Evolutionary conservation across 495 filamentous ascomycete genomes (phyloP).

Genomic region (Penicillium arizonense): DNA sequence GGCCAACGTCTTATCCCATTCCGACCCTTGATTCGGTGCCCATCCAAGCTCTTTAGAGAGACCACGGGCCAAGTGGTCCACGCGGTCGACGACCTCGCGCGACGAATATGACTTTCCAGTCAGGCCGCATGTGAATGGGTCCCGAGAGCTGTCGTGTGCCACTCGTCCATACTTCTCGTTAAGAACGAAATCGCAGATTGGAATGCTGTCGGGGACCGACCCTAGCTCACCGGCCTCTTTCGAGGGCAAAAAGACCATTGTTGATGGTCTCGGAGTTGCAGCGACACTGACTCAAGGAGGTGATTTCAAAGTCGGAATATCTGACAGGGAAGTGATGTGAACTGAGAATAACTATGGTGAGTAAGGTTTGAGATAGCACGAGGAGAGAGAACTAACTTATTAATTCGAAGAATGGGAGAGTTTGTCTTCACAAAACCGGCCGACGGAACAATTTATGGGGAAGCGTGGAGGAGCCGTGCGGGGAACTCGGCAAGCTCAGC

Average conservation of each 20-base stretch:
- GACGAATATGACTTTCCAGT: conserved; percentile 69
- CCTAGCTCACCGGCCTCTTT: conserved; percentile 67
- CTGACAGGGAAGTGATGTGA: not conserved
- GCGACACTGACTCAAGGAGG: not conserved
- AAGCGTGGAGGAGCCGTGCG: conserved; percentile 5
- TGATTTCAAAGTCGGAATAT: not conserved
- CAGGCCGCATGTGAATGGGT: conserved; percentile 82
- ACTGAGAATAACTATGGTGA: not conserved
- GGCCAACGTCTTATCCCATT: conserved; percentile 83
- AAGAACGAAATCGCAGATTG: conserved; percentile 78
- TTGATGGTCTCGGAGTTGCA: conserved; percentile 14
- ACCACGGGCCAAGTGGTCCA: conserved; percentile 67
- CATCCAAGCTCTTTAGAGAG: conserved; percentile 74
- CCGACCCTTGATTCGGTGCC: conserved; percentile 68
- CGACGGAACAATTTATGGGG: not conserved
- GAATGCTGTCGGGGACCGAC: conserved; percentile 70
- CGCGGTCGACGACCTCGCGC: conserved; percentile 62
- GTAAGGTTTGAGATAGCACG: not conserved
- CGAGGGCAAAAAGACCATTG: conserved; percentile 79
- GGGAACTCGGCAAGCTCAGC: conserved; percentile 12
- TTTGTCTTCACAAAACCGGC: not conserved
- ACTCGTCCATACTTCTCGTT: conserved; percentile 69
- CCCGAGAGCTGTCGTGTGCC: conserved; percentile 59
- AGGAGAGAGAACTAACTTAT: too few species aligned
- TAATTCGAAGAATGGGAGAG: too few species aligned